phyloP scores from a whole-genome alignment of 345 rosid species.

The Durio zibethinus region DNA sequence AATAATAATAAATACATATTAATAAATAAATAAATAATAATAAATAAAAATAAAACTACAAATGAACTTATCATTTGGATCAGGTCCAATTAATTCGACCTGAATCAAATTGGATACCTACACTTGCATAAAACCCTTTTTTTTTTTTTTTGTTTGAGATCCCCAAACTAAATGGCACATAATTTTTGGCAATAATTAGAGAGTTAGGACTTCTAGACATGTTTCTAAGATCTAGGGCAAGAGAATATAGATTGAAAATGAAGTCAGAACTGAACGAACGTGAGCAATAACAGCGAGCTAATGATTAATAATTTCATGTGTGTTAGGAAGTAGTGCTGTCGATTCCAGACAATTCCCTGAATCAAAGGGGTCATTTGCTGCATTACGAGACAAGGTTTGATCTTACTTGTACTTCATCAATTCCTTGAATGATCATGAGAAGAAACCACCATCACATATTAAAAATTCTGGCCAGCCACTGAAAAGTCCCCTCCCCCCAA shows the following conservation, averaged over 20 bases:
- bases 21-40: too few relatives aligned
- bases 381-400: neutral
- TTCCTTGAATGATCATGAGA: constrained; percentile 7
- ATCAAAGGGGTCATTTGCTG: neutral
- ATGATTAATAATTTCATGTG: neutral
- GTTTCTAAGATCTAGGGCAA: constrained; percentile 6
- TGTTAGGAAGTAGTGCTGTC: constrained; percentile 3
- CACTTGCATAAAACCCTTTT: too few relatives aligned
- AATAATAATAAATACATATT: too few relatives aligned
- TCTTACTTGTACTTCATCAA: constrained; percentile 11
- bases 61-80: too few relatives aligned
- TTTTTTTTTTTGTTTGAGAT: neutral
- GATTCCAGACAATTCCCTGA: constrained; percentile 20
- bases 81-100: too few relatives aligned
- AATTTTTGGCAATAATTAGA: neutral
- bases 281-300: neutral
- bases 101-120: too few relatives aligned
- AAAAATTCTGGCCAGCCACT: neutral
- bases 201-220: neutral
- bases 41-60: too few relatives aligned
- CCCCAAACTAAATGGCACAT: neutral
- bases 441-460: neutral
- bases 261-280: neutral
- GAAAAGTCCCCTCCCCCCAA: neutral
- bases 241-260: neutral